These are phyloP conservation scores for Rugonectria rugulosa DNA, from an alignment of 2,329 filamentous ascomycete species.

Conservation along the genomic window DNA sequence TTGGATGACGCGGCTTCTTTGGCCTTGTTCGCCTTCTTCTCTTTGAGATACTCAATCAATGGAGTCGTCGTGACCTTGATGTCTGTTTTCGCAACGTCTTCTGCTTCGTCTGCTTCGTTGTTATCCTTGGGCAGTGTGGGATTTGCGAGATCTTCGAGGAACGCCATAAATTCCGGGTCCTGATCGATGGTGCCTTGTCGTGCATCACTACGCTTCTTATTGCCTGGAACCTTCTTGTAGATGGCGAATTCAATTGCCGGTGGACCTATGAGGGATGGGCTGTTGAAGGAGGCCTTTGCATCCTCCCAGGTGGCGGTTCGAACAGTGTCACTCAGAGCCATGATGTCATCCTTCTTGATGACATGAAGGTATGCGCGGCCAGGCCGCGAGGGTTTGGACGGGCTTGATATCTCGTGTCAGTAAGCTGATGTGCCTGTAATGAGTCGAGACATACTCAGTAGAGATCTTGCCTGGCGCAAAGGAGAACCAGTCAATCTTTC, in stretches of 20 bases:
- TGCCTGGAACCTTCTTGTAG: constrained; percentile 82
- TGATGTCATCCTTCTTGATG: constrained; percentile 72
- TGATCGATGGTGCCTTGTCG: constrained; percentile 96
- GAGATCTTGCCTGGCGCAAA: constrained; percentile 76
- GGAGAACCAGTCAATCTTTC: constrained; percentile 84
- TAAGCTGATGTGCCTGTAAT: neutral
- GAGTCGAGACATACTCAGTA: constrained; percentile 71
- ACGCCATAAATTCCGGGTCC: constrained; percentile 93
- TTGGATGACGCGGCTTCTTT: constrained; percentile 59
- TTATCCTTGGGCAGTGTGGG: constrained; percentile 56
- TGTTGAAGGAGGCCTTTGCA: constrained; percentile 77
- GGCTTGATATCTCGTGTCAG: constrained; percentile 54
- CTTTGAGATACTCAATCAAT: constrained; percentile 85
- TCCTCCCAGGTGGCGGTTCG: constrained; percentile 78
- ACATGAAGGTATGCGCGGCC: constrained; percentile 85
- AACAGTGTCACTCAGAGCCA: constrained; percentile 73
- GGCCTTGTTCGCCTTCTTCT: constrained; percentile 83
- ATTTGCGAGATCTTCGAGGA: constrained; percentile 87
- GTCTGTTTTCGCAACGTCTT: constrained; percentile 56
- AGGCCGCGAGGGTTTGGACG: constrained; percentile 85
- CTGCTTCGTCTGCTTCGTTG: constrained; percentile 51
- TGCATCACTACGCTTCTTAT: constrained; percentile 78
- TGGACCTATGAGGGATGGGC: constrained; percentile 76
- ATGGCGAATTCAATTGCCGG: constrained; percentile 83
- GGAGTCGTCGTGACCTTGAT: constrained; percentile 81